A percentile compares a stretch with the other conserved stretches of the same genome.
These are phyloP conservation scores for Phanerodontia chrysosporium DNA, from an alignment of 768 basidiomycete genomes.

Conservation along the genomic window DNA sequence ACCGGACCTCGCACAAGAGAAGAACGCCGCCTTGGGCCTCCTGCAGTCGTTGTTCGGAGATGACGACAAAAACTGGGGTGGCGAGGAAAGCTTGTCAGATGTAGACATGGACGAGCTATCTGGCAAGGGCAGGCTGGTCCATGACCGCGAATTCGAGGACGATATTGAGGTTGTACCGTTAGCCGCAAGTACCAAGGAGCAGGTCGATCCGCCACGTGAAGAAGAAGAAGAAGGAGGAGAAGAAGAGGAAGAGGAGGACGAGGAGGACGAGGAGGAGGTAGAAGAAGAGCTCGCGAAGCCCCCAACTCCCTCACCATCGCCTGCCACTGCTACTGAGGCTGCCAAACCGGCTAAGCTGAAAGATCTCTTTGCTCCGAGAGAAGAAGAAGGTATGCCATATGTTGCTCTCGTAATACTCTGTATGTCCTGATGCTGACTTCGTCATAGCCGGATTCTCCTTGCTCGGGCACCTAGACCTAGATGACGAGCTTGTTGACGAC, in stretches of 20 bases:
- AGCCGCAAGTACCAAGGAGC: neutral
- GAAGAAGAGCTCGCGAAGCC: neutral
- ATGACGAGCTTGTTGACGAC: constrained; percentile 66
- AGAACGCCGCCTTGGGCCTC: constrained; percentile 41
- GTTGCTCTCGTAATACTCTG: neutral
- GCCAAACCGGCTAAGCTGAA: constrained; percentile 43
- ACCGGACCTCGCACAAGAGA: constrained; percentile 40
- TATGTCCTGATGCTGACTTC: neutral
- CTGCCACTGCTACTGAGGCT: neutral
- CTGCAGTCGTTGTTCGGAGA: constrained; percentile 51
- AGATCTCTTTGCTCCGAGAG: constrained; percentile 68
- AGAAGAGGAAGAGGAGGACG: neutral
- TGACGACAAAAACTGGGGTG: constrained; percentile 51
- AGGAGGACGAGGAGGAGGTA: neutral
- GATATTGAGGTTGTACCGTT: constrained; percentile 19
- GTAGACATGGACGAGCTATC: constrained; percentile 40
- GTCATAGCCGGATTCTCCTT: constrained; percentile 63
- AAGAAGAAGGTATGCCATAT: constrained; percentile 53
- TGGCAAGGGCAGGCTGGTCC: neutral
- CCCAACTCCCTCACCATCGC: neutral
- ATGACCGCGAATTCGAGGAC: constrained; percentile 24
- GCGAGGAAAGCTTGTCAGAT: constrained; percentile 55
- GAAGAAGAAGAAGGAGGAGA: neutral
- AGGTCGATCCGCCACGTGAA: neutral
- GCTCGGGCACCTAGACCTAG: constrained; percentile 70